Evolutionary conservation across 805 yeast genomes (phyloP).

Genomic region (Kuraishia ogatae): DNA sequence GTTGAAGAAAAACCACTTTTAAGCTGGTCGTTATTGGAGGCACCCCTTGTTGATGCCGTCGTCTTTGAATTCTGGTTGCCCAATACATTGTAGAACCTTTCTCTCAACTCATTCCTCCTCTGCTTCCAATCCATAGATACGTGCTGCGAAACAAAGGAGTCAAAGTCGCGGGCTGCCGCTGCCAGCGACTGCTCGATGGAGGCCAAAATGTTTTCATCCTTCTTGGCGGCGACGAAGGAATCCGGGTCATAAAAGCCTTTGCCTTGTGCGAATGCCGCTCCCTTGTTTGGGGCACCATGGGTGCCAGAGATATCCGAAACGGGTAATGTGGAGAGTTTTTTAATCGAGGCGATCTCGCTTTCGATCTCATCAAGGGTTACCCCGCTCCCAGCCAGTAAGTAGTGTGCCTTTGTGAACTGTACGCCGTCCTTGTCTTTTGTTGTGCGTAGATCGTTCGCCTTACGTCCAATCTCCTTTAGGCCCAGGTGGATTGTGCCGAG

Average conservation of each 20-base stretch:
- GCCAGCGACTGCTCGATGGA: conserved; percentile 76
- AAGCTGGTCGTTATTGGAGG: background rate
- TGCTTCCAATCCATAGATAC: conserved; percentile 79
- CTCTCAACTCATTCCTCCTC: conserved; percentile 65
- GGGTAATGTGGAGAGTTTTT: background rate
- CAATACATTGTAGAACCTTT: conserved; percentile 53
- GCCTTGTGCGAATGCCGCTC: background rate
- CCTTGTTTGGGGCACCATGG: background rate
- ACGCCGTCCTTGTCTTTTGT: conserved; percentile 24
- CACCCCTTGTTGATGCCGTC: background rate
- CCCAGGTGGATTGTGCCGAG: conserved; percentile 78
- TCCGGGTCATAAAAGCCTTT: conserved; percentile 37
- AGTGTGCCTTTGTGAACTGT: conserved; percentile 68
- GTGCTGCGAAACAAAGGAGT: conserved; percentile 61
- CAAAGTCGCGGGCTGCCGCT: conserved; percentile 77
- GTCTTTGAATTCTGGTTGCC: conserved; percentile 17
- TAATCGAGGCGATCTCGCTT: conserved; percentile 37
- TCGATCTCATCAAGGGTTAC: conserved; percentile 80
- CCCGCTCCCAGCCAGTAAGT: conserved; percentile 83
- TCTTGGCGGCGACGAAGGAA: conserved; percentile 54
- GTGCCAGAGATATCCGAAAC: background rate
- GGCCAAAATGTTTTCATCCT: conserved; percentile 73
- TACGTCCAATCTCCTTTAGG: conserved; percentile 65
- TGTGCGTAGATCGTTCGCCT: conserved; percentile 50
- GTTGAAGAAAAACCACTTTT: background rate